Percentiles rank a stretch among this genome's conserved stretches.
These are phyloP conservation scores for Myriangium duriaei DNA, from an alignment of 2,329 filamentous ascomycete species.

Conservation along the genomic window DNA sequence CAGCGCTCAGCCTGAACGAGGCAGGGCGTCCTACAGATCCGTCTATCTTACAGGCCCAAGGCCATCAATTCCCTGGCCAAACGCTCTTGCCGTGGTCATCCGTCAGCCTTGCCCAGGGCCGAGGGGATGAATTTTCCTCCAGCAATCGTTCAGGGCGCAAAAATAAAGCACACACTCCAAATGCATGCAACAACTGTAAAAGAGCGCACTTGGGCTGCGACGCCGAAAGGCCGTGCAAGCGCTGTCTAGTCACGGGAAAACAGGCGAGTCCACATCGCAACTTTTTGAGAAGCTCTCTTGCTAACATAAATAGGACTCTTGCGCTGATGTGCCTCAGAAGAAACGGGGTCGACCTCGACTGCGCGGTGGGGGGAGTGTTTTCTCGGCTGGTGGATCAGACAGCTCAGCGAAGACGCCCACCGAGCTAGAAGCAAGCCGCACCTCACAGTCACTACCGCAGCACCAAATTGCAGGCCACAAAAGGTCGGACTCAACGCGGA, in stretches of 20 bases:
- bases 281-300: slow-evolving; percentile 5
- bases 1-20: neutral
- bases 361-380: slow-evolving; percentile 47
- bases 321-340: slow-evolving; percentile 75
- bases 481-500: slow-evolving; percentile 23
- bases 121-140: too few relatives aligned
- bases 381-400: slow-evolving; percentile 14
- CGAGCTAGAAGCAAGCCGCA: neutral
- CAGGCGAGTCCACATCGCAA: slow-evolving; percentile 30
- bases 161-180: slow-evolving; percentile 58
- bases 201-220: slow-evolving; percentile 60
- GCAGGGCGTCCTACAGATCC: too few relatives aligned
- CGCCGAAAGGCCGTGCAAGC: slow-evolving; percentile 62
- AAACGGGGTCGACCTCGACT: slow-evolving; percentile 68
- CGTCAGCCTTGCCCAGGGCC: too few relatives aligned
- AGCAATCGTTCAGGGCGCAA: slow-evolving; percentile 19
- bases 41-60: too few relatives aligned
- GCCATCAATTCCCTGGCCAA: too few relatives aligned
- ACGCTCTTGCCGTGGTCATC: too few relatives aligned
- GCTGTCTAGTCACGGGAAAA: slow-evolving; percentile 67
- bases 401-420: neutral
- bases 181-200: slow-evolving; percentile 76
- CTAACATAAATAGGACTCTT: slow-evolving; percentile 48
- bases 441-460: slow-evolving; percentile 7
- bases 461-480: slow-evolving; percentile 16